These are phyloP conservation scores for Apiosordaria backusii DNA, from an alignment of 495 filamentous ascomycete genomes.

Conservation along the genomic window DNA sequence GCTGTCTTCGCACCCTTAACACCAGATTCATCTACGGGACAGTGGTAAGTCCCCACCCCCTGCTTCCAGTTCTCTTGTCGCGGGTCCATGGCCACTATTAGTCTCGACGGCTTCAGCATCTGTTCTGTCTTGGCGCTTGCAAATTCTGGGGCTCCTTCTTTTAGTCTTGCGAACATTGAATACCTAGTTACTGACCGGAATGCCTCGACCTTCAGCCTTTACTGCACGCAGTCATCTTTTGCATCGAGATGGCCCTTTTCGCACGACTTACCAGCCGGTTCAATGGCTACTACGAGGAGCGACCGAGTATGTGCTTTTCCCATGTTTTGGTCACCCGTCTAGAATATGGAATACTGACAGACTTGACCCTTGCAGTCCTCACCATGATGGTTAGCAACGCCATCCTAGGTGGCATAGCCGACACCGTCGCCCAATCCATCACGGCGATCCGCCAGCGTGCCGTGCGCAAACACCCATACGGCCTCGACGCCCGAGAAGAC, in stretches of 20 bases:
- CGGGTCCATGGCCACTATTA: conserved; percentile 9
- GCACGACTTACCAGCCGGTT: conserved; percentile 80
- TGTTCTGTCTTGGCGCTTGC: conserved; percentile 6
- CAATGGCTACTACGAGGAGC: conserved; percentile 85
- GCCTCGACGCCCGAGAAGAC: conserved; percentile 55
- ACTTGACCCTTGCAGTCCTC: conserved; percentile 56
- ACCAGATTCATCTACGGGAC: conserved; percentile 75
- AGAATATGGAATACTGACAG: neutral
- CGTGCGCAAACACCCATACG: conserved; percentile 50
- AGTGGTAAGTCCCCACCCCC: conserved; percentile 57
- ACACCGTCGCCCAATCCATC: conserved; percentile 92
- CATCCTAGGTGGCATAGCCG: conserved; percentile 76
- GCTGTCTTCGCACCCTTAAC: conserved; percentile 65
- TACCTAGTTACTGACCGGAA: conserved; percentile 13
- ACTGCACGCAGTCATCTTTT: conserved; percentile 76
- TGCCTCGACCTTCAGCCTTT: conserved; percentile 61
- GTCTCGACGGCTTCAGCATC: conserved; percentile 6
- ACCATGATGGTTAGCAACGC: conserved; percentile 99
- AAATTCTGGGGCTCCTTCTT: conserved; percentile 2
- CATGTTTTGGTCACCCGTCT: neutral
- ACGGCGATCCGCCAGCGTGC: conserved; percentile 73
- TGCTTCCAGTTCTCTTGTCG: conserved; percentile 23
- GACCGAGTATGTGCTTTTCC: conserved; percentile 58
- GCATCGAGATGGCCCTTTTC: conserved; percentile 83
- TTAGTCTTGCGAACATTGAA: neutral